Evolutionary conservation across 306 rosid species (phyloP).

Genomic region (Sesbania bispinosa): DNA sequence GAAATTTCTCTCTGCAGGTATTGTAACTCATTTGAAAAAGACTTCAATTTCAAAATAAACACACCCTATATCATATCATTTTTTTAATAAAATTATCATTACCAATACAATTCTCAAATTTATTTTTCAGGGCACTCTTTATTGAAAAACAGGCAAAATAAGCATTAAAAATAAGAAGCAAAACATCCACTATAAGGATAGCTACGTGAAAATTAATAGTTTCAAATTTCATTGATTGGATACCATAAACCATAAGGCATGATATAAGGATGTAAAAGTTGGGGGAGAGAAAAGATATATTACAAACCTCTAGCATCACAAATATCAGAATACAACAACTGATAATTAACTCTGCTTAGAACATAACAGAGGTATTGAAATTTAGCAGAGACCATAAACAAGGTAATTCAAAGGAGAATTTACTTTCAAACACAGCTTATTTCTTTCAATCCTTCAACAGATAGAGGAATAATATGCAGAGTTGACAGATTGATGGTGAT

Average conservation of each 20-base stretch:
- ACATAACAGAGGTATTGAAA: not conserved
- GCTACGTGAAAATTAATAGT: not conserved
- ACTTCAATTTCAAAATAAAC: not conserved
- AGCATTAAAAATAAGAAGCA: not conserved
- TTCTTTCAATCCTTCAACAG: conserved; percentile 6
- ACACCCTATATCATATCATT: not conserved
- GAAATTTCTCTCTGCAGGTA: not conserved
- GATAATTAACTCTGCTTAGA: not conserved
- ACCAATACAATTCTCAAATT: not conserved
- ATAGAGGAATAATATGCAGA: not conserved
- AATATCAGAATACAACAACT: not conserved
- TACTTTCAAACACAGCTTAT: conserved; percentile 5
- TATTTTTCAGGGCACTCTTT: not conserved
- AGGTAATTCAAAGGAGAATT: not conserved
- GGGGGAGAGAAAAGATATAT: not conserved
- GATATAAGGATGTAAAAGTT: not conserved
- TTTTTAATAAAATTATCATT: not conserved
- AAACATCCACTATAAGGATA: not conserved
- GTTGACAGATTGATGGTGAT: not conserved
- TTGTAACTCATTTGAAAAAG: not conserved
- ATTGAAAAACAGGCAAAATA: not conserved
- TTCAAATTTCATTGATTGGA: not conserved
- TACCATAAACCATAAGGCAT: not conserved
- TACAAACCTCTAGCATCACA: not conserved
- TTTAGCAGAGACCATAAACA: not conserved